Base-by-base conservation (phyloP, 371 early-diverging fungal genomes). In the Mucor velutinosus region DNA sequence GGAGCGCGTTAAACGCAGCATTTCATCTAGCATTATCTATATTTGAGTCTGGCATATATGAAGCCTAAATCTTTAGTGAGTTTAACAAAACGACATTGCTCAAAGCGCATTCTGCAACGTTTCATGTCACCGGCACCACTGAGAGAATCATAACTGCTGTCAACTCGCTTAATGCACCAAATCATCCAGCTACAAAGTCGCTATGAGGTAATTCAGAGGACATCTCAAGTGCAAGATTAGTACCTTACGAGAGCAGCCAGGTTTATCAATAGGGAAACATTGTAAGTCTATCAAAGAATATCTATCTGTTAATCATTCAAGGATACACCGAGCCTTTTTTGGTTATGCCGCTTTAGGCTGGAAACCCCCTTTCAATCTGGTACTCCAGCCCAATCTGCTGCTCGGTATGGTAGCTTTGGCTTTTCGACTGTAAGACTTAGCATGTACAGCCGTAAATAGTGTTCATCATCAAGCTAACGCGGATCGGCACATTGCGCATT, bases 291-390 rank as follows among this genome's bases (percentile, higher is more conserved):
- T n/a, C n/a, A 65, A 78, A 0, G 79, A 73, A 3, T 49, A 71
- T 4, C 32, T 32, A 67, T 71, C 1, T 23, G 71, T 23, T 73
- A 58, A 29, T 66, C 74, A 3, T 76, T 75, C 15, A 72, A 76
- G 53, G 76, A 82, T 61, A 67, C 80, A 7, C 76, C 77, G 15
- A 71, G 72, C 15, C 66, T 71, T 21, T 73, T 82, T 75, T 37
- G 83, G 80, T 17, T 74, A 82, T 60, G 77, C 66, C 66, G 8
- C 79, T 78, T 41, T 75, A 78, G 35, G 75, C 75, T 27, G 77
- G 74, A 67, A 66, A 67, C 0, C 55, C 74, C n/a, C 39, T 33
- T 41, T n/a, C 15, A 55, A 0, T 80, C 78, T 70, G 68, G 61
- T 33, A 32, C 2, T 35, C 59, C 74, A 12, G 76, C 71, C 39